Percentiles rank a stretch among this genome's conserved stretches.
phyloP scores from a whole-genome alignment of 306 rosid genomes.

The Gynostemma pentaphyllum region DNA sequence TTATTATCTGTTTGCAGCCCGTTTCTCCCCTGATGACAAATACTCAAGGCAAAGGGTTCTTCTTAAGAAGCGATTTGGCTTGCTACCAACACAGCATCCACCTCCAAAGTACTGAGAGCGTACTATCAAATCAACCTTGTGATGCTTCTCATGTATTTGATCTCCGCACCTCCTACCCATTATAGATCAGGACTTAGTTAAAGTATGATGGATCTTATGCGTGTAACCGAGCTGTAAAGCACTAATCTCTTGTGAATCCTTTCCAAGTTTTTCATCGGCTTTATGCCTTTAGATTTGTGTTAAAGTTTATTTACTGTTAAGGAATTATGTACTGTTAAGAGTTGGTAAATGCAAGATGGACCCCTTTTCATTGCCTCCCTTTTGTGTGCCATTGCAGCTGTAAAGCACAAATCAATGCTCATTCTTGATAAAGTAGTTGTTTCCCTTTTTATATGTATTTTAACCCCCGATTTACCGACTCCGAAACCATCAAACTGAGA shows the following conservation, averaged over 20 bases:
- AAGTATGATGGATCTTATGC: background rate
- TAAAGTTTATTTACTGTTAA: background rate
- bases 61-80: slow-evolving; percentile 83
- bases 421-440: background rate
- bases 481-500: background rate
- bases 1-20: slow-evolving; percentile 43
- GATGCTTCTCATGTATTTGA: background rate
- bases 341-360: slow-evolving; percentile 2
- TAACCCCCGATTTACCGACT: background rate
- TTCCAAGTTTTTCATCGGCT: background rate
- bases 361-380: background rate
- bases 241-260: background rate
- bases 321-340: background rate
- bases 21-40: slow-evolving; percentile 90
- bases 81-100: slow-evolving; percentile 78
- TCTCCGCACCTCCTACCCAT: background rate
- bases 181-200: background rate
- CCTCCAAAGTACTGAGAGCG: slow-evolving; percentile 48
- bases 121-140: background rate
- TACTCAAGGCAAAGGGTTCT: slow-evolving; percentile 67
- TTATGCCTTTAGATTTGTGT: slow-evolving; percentile 1
- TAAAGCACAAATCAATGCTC: background rate
- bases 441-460: background rate
- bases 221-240: slow-evolving; percentile 9
- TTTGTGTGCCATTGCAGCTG: background rate